Conservation (phyloP, 768 basidiomycete genomes). For the Kwoniella sp. region DNA sequence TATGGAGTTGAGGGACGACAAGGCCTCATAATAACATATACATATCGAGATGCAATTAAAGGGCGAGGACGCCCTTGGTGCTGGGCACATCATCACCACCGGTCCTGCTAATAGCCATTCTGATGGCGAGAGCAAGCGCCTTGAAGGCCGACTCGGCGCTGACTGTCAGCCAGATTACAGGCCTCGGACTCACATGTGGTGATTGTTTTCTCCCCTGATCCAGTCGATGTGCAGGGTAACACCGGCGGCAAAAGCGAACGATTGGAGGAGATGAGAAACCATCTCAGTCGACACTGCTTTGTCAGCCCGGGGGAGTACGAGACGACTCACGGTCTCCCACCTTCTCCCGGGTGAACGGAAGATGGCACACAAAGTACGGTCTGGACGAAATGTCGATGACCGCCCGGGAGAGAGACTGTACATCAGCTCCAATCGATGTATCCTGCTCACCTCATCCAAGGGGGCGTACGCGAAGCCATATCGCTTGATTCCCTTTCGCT, state of each 20-base stretch:
- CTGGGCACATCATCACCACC: constrained; percentile 88
- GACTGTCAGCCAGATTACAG: neutral
- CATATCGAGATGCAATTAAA: constrained; percentile 13
- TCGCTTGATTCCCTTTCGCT: constrained; percentile 85
- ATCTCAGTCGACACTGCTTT: constrained; percentile 77
- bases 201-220: constrained; percentile 91
- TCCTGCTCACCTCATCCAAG: constrained; percentile 73
- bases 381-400: constrained; percentile 98
- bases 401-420: constrained; percentile 83
- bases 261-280: constrained; percentile 96
- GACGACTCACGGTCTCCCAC: constrained; percentile 56
- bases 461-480: constrained; percentile 97
- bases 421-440: constrained; percentile 2
- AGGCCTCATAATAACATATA: neutral
- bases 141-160: constrained; percentile 99
- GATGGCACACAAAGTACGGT: constrained; percentile 88
- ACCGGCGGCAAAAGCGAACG: constrained; percentile 94
- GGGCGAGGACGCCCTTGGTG: constrained; percentile 84
- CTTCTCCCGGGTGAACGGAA: constrained; percentile 54
- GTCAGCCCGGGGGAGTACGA: constrained; percentile 63
- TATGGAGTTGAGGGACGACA: constrained; percentile 22
- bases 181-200: constrained; percentile 71
- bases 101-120: constrained; percentile 85
- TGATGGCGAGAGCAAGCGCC: constrained; percentile 88
- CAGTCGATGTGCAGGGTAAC: constrained; percentile 92